These are phyloP conservation scores for Candida caryicola DNA, from an alignment of 805 yeast species.

Conservation along the genomic window DNA sequence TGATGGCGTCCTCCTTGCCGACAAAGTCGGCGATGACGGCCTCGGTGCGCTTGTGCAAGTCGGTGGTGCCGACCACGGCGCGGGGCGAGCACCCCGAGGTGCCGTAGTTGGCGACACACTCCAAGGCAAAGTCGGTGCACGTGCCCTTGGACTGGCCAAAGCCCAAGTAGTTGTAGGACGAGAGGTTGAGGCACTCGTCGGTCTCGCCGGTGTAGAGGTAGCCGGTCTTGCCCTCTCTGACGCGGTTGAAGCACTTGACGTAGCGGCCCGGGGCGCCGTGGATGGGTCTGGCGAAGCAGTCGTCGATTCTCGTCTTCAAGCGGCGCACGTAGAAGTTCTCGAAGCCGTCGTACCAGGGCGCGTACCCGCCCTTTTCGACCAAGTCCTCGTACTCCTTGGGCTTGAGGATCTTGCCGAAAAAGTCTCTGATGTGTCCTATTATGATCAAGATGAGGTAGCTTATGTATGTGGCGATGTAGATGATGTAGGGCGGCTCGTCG, in stretches of 20 bases:
- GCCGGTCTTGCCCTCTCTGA: constrained; percentile 60
- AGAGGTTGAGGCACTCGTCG: constrained; percentile 75
- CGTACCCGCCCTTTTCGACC: constrained; percentile 80
- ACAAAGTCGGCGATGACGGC: constrained; percentile 74
- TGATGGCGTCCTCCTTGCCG: constrained; percentile 83
- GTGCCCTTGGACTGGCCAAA: constrained; percentile 93
- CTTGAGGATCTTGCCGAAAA: constrained; percentile 71
- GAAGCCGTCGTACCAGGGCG: constrained; percentile 93
- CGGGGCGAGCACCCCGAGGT: constrained; percentile 78
- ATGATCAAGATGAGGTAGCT: constrained; percentile 81
- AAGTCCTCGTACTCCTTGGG: constrained; percentile 64
- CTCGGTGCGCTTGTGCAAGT: constrained; percentile 74
- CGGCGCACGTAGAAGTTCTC: constrained; percentile 93
- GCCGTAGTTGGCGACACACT: constrained; percentile 66
- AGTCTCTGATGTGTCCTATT: constrained; percentile 89
- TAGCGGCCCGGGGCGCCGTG: constrained; percentile 96
- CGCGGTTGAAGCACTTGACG: constrained; percentile 77
- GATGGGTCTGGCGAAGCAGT: constrained; percentile 94
- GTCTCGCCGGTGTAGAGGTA: constrained; percentile 76
- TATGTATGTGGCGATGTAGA: constrained; percentile 77
- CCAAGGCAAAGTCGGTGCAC: constrained; percentile 78
- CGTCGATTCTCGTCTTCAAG: constrained; percentile 85
- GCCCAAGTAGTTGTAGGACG: constrained; percentile 92
- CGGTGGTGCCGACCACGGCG: constrained; percentile 69
- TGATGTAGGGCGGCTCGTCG: constrained; percentile 85